These are phyloP conservation scores for Suillus alpinus DNA, from an alignment of 768 basidiomycete species.

Conservation along the genomic window DNA sequence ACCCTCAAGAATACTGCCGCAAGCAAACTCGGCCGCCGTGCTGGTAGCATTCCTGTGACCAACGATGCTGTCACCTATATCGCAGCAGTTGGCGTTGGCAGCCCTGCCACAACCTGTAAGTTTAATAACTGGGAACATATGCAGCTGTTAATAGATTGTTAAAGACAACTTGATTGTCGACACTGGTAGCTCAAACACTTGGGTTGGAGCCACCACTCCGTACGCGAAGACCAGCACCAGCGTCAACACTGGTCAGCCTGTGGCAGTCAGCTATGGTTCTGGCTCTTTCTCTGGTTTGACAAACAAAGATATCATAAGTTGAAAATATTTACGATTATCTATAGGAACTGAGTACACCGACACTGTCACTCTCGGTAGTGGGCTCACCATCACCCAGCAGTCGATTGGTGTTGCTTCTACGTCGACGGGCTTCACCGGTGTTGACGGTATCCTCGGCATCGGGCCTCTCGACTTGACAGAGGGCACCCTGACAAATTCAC, in stretches of 20 bases:
- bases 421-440: slow-evolving; percentile 41
- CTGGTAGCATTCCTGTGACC: slow-evolving; percentile 36
- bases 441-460: slow-evolving; percentile 67
- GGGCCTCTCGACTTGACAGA: slow-evolving; percentile 56
- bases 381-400: slow-evolving; percentile 50
- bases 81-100: slow-evolving; percentile 50
- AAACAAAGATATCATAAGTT: not conserved
- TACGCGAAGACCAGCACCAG: slow-evolving; percentile 53
- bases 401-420: slow-evolving; percentile 60
- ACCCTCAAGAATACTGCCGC: slow-evolving; percentile 37
- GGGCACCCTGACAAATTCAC: slow-evolving; percentile 25
- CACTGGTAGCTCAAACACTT: slow-evolving; percentile 65
- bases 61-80: slow-evolving; percentile 38
- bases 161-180: slow-evolving; percentile 56
- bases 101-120: slow-evolving; percentile 50
- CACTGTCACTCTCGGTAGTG: slow-evolving; percentile 49
- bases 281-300: slow-evolving; percentile 53
- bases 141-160: not conserved
- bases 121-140: not conserved
- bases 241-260: slow-evolving; percentile 40
- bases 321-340: too few species aligned
- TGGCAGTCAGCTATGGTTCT: slow-evolving; percentile 60
- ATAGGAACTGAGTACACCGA: slow-evolving; percentile 48
- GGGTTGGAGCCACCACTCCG: slow-evolving; percentile 53
- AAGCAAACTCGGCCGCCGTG: slow-evolving; percentile 16